Evolutionary conservation across 2,329 filamentous ascomycete genomes (phyloP), one percentile per base, ranked within the genome.

Genomic region (Thelonectria rubi): DNA sequence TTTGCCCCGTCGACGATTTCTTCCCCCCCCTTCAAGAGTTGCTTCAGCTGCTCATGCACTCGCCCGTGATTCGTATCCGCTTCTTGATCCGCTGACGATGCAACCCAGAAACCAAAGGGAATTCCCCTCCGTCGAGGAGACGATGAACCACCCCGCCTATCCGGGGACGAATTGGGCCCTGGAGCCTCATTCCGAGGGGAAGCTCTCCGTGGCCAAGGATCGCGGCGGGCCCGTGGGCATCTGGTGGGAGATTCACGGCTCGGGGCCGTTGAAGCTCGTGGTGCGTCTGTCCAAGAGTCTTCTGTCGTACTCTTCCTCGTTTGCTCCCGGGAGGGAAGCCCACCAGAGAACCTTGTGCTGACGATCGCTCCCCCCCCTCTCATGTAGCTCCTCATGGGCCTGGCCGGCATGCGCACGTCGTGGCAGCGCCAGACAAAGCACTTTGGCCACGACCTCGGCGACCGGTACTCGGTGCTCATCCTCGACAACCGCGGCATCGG

Each of bases 401-500:
- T 96, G 3, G 92, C 89, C 39, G 88, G 88, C 58, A 83, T 82
- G 61, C 82, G 85, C 72, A 82, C 86, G 45, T 84, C 88, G 58
- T 96, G 91, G 91, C 92, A 96, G 80, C 87, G 91, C 55, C 93
- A 96, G 74, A 95, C 90, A 10, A 86, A 90, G 67, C 84, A 92
- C 78, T 94, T 96, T 73, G 92, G 91, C 53, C 93, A 97, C 78
- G 81, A 87, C 52, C 82, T 87, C 62, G 84, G 81, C 48, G 80
- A 87, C 62, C 80, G 84, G 66, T 96, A 93, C 79, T 89, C 90
- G 0, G 89, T 88, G 57, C 84, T 97, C 7, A 78, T 95, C 58
- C 81, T 93, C 66, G 93, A 97, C 80, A 97, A 97, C 78, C 87
- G 93, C 68, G 93, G 93, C 65, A 90, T 96, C 73, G 93, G 93